A percentile compares a stretch with the other conserved stretches of the same genome.
phyloP scores from a whole-genome alignment of 2,329 filamentous ascomycete genomes.

The Neofusicoccum sp. region DNA sequence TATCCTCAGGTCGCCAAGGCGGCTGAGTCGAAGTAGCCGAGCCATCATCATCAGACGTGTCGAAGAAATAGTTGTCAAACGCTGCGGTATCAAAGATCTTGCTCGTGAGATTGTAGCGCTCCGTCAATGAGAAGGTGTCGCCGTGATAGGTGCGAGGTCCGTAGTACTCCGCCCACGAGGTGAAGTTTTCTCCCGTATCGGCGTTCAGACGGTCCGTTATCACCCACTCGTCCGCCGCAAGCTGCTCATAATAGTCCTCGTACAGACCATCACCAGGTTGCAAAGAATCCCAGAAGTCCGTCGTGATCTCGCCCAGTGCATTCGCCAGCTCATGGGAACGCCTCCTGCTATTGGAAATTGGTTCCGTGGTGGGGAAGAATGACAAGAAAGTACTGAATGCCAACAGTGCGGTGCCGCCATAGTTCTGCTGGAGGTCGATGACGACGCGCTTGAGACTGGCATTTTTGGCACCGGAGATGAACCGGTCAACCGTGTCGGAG shows the following conservation, averaged over 20 bases:
- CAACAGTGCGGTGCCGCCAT: conserved; percentile 31
- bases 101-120: conserved; percentile 26
- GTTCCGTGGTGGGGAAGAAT: conserved; percentile 30
- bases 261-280: conserved; percentile 21
- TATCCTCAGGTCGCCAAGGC: conserved; percentile 40
- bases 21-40: conserved; percentile 19
- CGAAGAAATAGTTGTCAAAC: too few relatives aligned
- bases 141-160: conserved; percentile 39
- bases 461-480: conserved; percentile 48
- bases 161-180: conserved; percentile 48
- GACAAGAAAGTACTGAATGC: conserved; percentile 30
- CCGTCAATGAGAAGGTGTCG: conserved; percentile 42
- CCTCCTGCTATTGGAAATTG: conserved; percentile 27
- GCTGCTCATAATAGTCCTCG: conserved; percentile 29
- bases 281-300: conserved; percentile 2
- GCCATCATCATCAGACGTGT: too few relatives aligned
- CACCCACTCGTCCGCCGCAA: neutral
- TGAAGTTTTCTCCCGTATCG: conserved; percentile 39
- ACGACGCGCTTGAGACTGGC: conserved; percentile 59
- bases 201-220: conserved; percentile 30
- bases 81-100: too few relatives aligned
- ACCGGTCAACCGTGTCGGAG: conserved; percentile 39
- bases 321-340: conserved; percentile 28
- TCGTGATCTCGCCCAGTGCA: conserved; percentile 25
- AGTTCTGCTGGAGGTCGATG: conserved; percentile 54